Evolutionary conservation across 2,329 filamentous ascomycete genomes (phyloP).

Genomic region (Fusarium devonianum): DNA sequence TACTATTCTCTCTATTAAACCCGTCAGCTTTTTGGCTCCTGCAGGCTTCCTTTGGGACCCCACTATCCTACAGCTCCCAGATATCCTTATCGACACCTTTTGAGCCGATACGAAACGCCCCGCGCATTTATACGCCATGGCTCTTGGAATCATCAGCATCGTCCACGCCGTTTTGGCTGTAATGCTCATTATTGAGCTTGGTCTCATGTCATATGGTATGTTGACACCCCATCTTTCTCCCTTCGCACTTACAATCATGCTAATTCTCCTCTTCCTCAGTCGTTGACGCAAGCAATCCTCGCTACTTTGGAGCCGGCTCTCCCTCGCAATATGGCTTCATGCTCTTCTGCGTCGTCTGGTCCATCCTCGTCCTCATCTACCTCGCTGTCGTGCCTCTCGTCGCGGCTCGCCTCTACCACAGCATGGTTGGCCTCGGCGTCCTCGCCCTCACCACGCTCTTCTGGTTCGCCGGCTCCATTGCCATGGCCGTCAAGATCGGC

Average conservation of each 20-base stretch:
- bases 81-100: neutral
- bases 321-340: constrained; percentile 75
- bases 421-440: constrained; percentile 69
- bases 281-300: constrained; percentile 48
- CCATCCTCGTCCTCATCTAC: constrained; percentile 74
- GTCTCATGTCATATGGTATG: constrained; percentile 76
- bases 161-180: constrained; percentile 72
- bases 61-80: neutral
- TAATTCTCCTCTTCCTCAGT: constrained; percentile 24
- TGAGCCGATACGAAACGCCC: neutral
- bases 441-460: constrained; percentile 81
- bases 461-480: constrained; percentile 89
- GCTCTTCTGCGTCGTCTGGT: constrained; percentile 81
- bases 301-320: constrained; percentile 40
- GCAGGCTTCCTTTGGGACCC: neutral
- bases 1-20: no score
- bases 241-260: constrained; percentile 1
- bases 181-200: constrained; percentile 77
- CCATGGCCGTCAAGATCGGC: constrained; percentile 71
- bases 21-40: no score
- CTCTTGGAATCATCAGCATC: constrained; percentile 63
- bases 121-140: constrained; percentile 50
- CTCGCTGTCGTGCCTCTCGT: constrained; percentile 72
- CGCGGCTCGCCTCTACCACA: constrained; percentile 67
- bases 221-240: neutral